A percentile compares a stretch with the other conserved stretches of the same genome.
These are phyloP conservation scores for Eucalyptus brandiana DNA, from an alignment of 345 rosid genomes.

Conservation along the genomic window DNA sequence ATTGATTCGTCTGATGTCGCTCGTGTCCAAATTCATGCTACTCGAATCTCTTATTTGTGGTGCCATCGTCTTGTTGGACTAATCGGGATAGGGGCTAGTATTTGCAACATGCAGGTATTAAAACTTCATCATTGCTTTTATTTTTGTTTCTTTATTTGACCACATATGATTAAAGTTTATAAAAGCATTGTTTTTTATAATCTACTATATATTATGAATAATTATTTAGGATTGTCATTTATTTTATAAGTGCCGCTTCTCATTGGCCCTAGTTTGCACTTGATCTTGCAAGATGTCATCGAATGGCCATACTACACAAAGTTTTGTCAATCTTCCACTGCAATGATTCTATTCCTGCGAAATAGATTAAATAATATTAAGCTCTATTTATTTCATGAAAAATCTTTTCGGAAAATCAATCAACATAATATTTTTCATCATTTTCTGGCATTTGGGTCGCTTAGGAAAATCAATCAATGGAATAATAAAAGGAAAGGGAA, in stretches of 20 bases:
- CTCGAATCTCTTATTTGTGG: neutral
- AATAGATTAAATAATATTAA: neutral
- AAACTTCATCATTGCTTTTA: neutral
- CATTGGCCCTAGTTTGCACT: neutral
- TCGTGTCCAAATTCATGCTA: neutral
- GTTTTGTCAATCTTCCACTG: too few species aligned
- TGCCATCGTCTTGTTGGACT: neutral
- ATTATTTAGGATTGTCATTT: neutral
- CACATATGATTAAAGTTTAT: neutral
- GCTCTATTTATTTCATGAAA: rapidly evolving
- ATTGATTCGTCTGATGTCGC: neutral
- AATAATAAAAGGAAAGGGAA: too few species aligned
- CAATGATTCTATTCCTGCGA: neutral
- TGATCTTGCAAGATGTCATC: neutral
- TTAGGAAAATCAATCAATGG: neutral
- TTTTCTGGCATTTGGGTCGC: rapidly evolving
- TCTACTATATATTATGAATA: neutral
- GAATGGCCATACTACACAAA: neutral
- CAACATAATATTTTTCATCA: too few species aligned
- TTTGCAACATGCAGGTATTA: neutral
- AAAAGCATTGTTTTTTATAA: neutral
- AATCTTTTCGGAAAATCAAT: rapidly evolving
- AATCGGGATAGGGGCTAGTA: neutral
- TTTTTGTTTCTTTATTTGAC: neutral
- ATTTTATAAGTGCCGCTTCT: neutral